phyloP scores from a whole-genome alignment of 768 basidiomycete species.

The Rhizopogon sp. region DNA sequence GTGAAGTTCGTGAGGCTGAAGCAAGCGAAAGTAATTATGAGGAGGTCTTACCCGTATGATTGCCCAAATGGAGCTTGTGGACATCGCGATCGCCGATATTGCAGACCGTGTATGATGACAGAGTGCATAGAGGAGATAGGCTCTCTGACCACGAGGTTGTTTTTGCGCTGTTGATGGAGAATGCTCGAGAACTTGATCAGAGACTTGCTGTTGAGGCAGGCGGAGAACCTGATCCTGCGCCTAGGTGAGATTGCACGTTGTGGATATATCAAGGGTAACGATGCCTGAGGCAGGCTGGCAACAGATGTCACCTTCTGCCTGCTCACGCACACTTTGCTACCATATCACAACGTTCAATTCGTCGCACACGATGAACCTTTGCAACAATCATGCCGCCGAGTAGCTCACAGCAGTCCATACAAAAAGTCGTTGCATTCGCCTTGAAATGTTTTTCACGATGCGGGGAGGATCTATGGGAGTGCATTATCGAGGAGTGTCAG shows the following conservation, averaged over 20 bases:
- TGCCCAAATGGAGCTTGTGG: constrained; percentile 11
- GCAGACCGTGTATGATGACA: constrained; percentile 3
- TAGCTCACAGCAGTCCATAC: constrained; percentile 84
- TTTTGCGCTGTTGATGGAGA: constrained; percentile 16
- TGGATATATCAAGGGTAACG: background rate
- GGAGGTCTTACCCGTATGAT: constrained; percentile 13
- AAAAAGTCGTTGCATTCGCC: constrained; percentile 81
- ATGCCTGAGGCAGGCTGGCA: background rate
- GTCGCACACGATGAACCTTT: background rate
- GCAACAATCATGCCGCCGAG: background rate
- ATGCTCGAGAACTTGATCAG: constrained; percentile 6
- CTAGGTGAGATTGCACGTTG: no score
- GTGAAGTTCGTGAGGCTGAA: background rate
- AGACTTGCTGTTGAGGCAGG: no score
- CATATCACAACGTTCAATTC: background rate
- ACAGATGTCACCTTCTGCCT: background rate
- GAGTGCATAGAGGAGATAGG: no score
- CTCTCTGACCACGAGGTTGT: constrained; percentile 20
- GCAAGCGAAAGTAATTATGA: constrained; percentile 18
- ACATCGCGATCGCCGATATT: constrained; percentile 16
- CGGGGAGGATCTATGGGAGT: constrained; percentile 93
- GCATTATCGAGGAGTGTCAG: constrained; percentile 84
- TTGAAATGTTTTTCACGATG: constrained; percentile 81
- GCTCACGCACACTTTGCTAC: background rate
- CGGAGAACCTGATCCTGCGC: no score